A percentile compares a stretch with the other conserved stretches of the same genome.
Conservation (phyloP, 805 yeast genomes). For the Lachancea nothofagi region DNA sequence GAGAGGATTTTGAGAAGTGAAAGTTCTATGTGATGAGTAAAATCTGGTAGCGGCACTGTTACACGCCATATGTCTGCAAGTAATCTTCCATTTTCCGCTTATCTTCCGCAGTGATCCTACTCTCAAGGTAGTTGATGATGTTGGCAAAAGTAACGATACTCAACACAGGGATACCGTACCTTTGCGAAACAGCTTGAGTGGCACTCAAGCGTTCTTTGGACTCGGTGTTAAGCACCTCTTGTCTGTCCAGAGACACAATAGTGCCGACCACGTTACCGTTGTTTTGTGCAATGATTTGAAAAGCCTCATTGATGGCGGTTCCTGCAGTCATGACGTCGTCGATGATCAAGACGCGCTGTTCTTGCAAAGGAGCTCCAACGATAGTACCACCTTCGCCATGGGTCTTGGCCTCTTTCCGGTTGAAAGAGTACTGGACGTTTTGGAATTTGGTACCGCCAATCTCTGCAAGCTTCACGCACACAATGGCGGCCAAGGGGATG, state of each 20-base stretch:
- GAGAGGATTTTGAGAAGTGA: conserved; percentile 1
- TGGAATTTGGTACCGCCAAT: conserved; percentile 75
- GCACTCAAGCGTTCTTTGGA: conserved; percentile 51
- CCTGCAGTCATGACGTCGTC: conserved; percentile 99
- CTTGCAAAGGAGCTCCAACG: conserved; percentile 75
- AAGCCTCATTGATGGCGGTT: conserved; percentile 94
- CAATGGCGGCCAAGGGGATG: conserved; percentile 88
- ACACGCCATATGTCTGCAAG: conserved; percentile 38
- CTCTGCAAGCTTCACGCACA: conserved; percentile 89
- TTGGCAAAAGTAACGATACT: conserved; percentile 74
- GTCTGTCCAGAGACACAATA: conserved; percentile 90
- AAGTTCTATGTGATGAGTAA: not conserved
- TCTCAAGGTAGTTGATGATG: conserved; percentile 57
- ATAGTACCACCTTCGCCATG: conserved; percentile 98
- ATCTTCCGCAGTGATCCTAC: conserved; percentile 53
- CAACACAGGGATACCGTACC: conserved; percentile 74
- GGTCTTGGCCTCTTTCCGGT: conserved; percentile 93
- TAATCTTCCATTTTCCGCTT: conserved; percentile 54
- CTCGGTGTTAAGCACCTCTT: conserved; percentile 73
- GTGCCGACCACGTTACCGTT: conserved; percentile 76
- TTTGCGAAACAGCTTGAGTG: conserved; percentile 68
- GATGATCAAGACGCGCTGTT: conserved; percentile 72
- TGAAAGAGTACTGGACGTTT: conserved; percentile 80
- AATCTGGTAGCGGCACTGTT: not conserved
- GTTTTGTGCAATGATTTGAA: conserved; percentile 63